Evolutionary conservation across 768 basidiomycete species (phyloP).

Genomic region (Leucocoprinus leucothites): DNA sequence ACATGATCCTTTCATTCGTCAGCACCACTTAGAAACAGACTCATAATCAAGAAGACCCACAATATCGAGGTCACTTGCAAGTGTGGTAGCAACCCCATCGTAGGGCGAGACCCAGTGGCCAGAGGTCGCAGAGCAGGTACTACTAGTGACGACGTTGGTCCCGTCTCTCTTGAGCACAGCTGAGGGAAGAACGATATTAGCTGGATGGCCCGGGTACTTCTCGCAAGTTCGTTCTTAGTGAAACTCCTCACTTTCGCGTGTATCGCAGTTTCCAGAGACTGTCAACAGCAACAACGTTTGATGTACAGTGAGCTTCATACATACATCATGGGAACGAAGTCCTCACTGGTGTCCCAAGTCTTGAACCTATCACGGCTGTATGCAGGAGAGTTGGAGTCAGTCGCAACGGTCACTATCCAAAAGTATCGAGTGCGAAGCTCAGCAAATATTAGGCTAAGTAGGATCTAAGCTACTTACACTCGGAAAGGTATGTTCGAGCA

Average conservation of each 20-base stretch:
- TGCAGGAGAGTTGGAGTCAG: conserved; percentile 29
- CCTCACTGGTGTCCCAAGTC: conserved; percentile 46
- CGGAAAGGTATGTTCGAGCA: conserved; percentile 31
- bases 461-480: conserved; percentile 19
- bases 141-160: conserved; percentile 37
- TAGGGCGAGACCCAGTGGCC: conserved; percentile 53
- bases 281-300: not conserved
- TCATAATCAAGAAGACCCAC: conserved; percentile 19
- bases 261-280: conserved; percentile 52
- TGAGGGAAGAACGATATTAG: conserved; percentile 10
- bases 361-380: conserved; percentile 39
- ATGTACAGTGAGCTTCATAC: not conserved
- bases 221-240: too few relatives aligned
- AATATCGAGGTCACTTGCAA: conserved; percentile 49
- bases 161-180: conserved; percentile 45
- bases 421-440: not conserved
- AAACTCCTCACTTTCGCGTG: conserved; percentile 42
- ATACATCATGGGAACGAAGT: not conserved
- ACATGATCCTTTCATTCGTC: conserved; percentile 40
- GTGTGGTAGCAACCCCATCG: conserved; percentile 40
- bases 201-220: too few relatives aligned
- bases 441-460: not conserved
- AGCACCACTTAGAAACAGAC: not conserved
- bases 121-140: conserved; percentile 40
- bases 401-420: conserved; percentile 29